phyloP scores from a whole-genome alignment of 768 basidiomycete genomes.

The Pleurotus djamor region DNA sequence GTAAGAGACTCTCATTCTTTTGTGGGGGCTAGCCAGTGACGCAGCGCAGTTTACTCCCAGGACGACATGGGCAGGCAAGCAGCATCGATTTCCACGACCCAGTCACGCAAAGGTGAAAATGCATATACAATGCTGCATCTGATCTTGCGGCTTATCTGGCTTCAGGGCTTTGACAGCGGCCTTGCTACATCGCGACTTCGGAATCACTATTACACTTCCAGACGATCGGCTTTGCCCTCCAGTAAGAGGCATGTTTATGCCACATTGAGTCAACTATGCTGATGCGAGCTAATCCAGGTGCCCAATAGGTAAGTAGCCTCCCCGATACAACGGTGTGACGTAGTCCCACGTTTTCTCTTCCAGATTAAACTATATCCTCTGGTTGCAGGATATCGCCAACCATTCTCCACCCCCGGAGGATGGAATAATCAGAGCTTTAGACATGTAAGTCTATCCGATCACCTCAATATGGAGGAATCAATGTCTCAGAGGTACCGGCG shows the following conservation, averaged over 20 bases:
- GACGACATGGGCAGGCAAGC: slow-evolving; percentile 19
- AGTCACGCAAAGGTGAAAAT: slow-evolving; percentile 60
- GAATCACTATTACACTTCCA: slow-evolving; percentile 58
- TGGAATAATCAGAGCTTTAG: slow-evolving; percentile 47
- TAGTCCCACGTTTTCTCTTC: background rate
- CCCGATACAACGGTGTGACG: background rate
- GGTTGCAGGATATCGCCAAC: slow-evolving; percentile 71
- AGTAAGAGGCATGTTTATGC: slow-evolving; percentile 39
- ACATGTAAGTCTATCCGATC: slow-evolving; percentile 60
- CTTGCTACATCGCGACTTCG: slow-evolving; percentile 74
- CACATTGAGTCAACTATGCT: background rate
- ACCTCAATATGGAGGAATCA: background rate
- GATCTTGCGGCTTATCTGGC: background rate
- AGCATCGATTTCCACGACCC: slow-evolving; percentile 78
- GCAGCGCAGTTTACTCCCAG: slow-evolving; percentile 21
- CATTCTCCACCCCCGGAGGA: slow-evolving; percentile 19
- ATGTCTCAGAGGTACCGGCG: slow-evolving; percentile 76
- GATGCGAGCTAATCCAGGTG: slow-evolving; percentile 37
- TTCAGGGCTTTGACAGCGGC: slow-evolving; percentile 60
- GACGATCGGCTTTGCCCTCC: slow-evolving; percentile 83
- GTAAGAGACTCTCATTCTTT: slow-evolving; percentile 32
- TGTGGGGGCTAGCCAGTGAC: slow-evolving; percentile 4
- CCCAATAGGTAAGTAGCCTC: slow-evolving; percentile 60
- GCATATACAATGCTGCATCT: background rate
- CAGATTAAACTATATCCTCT: slow-evolving; percentile 86